Conservation (phyloP, 441 rosid species). For the Euphorbia schlechtendalii region DNA sequence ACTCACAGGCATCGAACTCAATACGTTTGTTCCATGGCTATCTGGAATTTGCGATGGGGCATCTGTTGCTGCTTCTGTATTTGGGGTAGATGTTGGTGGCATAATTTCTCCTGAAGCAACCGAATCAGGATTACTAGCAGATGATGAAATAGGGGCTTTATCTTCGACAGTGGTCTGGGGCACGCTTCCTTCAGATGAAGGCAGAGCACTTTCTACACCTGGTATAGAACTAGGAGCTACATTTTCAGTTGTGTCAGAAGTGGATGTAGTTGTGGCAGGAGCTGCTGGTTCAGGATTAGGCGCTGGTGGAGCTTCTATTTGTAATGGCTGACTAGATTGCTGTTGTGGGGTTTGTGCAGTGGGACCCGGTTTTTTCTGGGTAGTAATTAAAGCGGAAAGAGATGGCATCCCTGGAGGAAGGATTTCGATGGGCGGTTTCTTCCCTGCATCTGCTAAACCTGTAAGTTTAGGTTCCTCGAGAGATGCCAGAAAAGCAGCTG, state of each 20-base stretch:
- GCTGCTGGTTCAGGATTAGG: conserved; percentile 18
- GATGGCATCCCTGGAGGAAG: conserved; percentile 97
- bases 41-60: conserved; percentile 25
- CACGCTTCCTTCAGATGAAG: conserved; percentile 25
- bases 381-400: conserved; percentile 63
- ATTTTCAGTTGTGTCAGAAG: conserved; percentile 4
- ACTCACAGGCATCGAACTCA: conserved; percentile 5
- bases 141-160: conserved; percentile 23
- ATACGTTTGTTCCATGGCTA: conserved; percentile 15
- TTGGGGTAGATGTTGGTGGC: conserved; percentile 20
- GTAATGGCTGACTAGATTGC: conserved; percentile 56
- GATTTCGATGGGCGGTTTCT: conserved; percentile 81
- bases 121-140: conserved; percentile 26
- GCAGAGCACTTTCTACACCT: conserved; percentile 2
- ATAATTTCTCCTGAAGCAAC: conserved; percentile 24
- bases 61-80: conserved; percentile 18
- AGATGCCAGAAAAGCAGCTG: conserved; percentile 88
- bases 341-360: conserved; percentile 38
- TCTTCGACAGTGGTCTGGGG: conserved; percentile 18
- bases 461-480: conserved; percentile 90
- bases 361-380: conserved; percentile 59
- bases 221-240: conserved; percentile 14
- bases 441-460: conserved; percentile 77
- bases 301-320: conserved; percentile 61
- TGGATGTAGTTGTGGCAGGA: conserved; percentile 3